A percentile compares a stretch with the other conserved stretches of the same genome.
phyloP scores from a whole-genome alignment of 2,329 filamentous ascomycete species.

The Aspergillus intermedius region DNA sequence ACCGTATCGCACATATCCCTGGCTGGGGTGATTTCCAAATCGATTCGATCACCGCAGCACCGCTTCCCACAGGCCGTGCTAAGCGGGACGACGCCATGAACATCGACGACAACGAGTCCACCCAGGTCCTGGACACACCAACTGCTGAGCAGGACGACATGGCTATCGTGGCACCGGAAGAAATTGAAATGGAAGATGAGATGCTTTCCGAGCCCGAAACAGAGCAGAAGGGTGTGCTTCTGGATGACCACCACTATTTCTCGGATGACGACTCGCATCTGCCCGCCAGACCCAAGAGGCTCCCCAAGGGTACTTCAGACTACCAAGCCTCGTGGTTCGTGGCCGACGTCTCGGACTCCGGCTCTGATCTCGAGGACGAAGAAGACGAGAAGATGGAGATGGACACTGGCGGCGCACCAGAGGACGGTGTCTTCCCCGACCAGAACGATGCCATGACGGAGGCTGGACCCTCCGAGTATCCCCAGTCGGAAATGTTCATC shows the following conservation, averaged over 20 bases:
- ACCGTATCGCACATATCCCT: constrained; percentile 82
- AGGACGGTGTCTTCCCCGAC: constrained; percentile 67
- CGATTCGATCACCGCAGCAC: constrained; percentile 75
- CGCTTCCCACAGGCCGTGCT: constrained; percentile 52
- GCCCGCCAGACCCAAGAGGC: constrained; percentile 58
- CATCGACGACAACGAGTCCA: constrained; percentile 52
- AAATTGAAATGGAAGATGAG: constrained; percentile 68
- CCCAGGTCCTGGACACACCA: constrained; percentile 60
- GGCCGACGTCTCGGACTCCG: constrained; percentile 72
- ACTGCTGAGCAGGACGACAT: constrained; percentile 77
- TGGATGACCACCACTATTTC: constrained; percentile 98
- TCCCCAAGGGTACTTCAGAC: constrained; percentile 85
- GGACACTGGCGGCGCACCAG: constrained; percentile 58
- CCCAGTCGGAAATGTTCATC: constrained; percentile 86
- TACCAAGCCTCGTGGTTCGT: constrained; percentile 96
- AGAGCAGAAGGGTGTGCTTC: constrained; percentile 67
- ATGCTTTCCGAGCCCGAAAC: constrained; percentile 48
- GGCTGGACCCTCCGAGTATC: constrained; percentile 77
- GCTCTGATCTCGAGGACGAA: constrained; percentile 75
- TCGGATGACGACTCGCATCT: constrained; percentile 70
- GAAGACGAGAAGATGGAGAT: constrained; percentile 49
- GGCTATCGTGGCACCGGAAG: constrained; percentile 78
- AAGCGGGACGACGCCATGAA: constrained; percentile 58
- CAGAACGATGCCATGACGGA: constrained; percentile 59
- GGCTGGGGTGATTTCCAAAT: constrained; percentile 94